Evolutionary conservation across 192 early-diverging fungal genomes (phyloP), one percentile per base, ranked within the genome.

Genomic region (Coemansia sp.): DNA sequence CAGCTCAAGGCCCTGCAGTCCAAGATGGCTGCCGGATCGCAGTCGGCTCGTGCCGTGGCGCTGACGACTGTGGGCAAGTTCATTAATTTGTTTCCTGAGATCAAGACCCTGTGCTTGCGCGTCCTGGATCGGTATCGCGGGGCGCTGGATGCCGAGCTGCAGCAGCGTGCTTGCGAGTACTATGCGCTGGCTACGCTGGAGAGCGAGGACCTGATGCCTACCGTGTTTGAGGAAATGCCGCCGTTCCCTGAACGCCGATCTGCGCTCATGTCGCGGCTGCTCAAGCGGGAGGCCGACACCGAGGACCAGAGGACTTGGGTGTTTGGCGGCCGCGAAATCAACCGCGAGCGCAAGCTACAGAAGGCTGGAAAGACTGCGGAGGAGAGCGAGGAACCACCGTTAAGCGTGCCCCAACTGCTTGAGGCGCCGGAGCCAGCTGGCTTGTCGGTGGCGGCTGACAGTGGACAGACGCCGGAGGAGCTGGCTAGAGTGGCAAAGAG

Each of bases 221-320:
- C 90, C 0, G 91, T 96, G 24, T 96, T 95, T 69, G 98, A 97
- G 65, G 96, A 98, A 74, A 99, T 99, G 94, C 98, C 98, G 50
- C 93, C 93, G 37, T 99, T 94, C 82, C 92, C 94, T 2, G 94
- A 95, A 67, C 87, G 93, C 23, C 94, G 95, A 70, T 98, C 95
- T 1, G 90, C 93, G 1, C 81, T 99, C 45, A 73, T 98, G 45
- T 87, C 86, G 4, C 70, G 89, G 16, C 76, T 99, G 65, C 89
- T 94, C 13, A 90, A 93, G 71, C 90, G 93, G 67, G 89, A 93
- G 8, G 82, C 88, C 9, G 91, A 95, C 74, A 97, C 96, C 0
- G 95, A 97, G 69, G 96, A 98, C 65, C 94, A 94, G 73, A 88
- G 97, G 40, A 94, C 91, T 9, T 97, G 95, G 96, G 85, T 92